These are phyloP conservation scores for Blastobotrys mokoenaii DNA, from an alignment of 805 yeast genomes.

Conservation along the genomic window DNA sequence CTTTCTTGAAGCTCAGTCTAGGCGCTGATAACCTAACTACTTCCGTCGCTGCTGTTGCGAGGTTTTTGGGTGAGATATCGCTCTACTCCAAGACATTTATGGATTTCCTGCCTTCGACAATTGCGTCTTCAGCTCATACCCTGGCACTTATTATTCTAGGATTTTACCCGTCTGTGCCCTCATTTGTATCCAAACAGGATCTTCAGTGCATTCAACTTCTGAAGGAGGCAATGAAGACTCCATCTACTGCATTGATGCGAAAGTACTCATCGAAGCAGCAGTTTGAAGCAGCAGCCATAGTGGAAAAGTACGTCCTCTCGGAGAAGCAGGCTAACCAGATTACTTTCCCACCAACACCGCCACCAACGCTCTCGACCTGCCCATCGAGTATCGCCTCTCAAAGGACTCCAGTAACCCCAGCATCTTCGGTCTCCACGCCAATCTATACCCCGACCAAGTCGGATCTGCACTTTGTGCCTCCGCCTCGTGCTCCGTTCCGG, in stretches of 20 bases:
- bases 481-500: too few species aligned
- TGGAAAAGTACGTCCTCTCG: conserved; percentile 21
- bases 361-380: conserved; percentile 3
- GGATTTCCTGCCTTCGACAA: conserved; percentile 24
- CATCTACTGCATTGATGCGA: conserved; percentile 30
- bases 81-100: conserved; percentile 28
- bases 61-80: conserved; percentile 32
- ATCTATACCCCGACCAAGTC: conserved; percentile 3
- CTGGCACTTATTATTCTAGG: conserved; percentile 19
- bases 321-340: neutral
- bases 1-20: conserved; percentile 30
- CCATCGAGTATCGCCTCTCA: neutral
- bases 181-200: conserved; percentile 15
- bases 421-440: conserved; percentile 4
- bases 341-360: conserved; percentile 2
- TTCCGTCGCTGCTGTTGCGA: conserved; percentile 23
- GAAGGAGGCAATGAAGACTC: conserved; percentile 28
- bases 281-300: conserved; percentile 27
- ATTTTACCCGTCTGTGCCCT: conserved; percentile 11
- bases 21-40: conserved; percentile 12
- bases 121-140: conserved; percentile 28
- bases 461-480: neutral
- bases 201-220: conserved; percentile 27
- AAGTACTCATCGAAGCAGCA: conserved; percentile 29
- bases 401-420: too few species aligned